Evolutionary conservation across 305 asterid genomes (phyloP), one percentile per base, ranked within the genome.

Genomic region (Plantago coronopus): DNA sequence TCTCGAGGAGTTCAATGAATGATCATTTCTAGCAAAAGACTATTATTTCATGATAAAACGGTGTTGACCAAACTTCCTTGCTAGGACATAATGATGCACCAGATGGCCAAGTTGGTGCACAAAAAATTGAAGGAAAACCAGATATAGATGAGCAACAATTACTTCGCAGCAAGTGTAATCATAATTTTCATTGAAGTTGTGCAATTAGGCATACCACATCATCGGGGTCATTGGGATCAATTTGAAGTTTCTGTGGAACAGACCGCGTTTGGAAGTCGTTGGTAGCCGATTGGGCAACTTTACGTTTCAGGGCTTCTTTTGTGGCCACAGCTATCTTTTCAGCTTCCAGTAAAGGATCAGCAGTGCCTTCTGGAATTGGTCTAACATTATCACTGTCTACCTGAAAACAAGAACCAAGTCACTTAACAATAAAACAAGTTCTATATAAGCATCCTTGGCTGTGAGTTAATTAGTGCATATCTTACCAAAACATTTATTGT

Each of bases 361-460:
- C 84, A 60, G 61, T 21, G 59, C 63, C 91, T 70, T 88, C 95
- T 79, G 74, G 65, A 68, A 77, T 67, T 59, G 85, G 73, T 72
- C 96, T 83, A 38, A 93, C 82, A 74, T 93, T 93, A 76, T 80
- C 95, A 43, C 88, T 94, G 79, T 93, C 99, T 58, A 93, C 99
- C 97, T 93, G 82, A 54, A 79, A 68, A 68, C 64, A 71, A 70
- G 64, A 78, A 57, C 57, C 40, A 63, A 17, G 31, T 62, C 59
- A 27, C 34, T 48, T 50, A 25, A 22, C 31, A n/a, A 51, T 50
- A 59, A 29, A 11, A 17, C 61, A 20, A 13, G 57, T 22, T 51
- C 38, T 5, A 51, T n/a, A 20, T 13, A 23, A 11, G 8, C 21
- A 19, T 22, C 14, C 54, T 18, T 18, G 11, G 25, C 34, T 27